phyloP scores from a whole-genome alignment of 2,329 filamentous ascomycete species.

The Chrysoporthe austroafricana region DNA sequence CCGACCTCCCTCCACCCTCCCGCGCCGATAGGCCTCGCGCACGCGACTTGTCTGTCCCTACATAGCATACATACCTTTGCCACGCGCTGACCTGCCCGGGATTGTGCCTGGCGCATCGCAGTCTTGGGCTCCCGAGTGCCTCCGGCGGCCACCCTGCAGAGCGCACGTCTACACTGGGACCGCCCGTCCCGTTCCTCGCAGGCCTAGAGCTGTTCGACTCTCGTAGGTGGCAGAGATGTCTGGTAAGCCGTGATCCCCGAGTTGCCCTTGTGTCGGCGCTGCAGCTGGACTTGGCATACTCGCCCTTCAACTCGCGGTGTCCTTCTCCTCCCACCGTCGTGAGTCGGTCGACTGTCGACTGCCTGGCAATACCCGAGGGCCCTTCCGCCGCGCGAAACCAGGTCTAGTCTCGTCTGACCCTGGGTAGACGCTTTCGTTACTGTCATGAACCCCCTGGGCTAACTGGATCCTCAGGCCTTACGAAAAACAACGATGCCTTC shows the following conservation, averaged over 20 bases:
- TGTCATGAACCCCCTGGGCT: background rate
- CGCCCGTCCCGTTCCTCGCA: background rate
- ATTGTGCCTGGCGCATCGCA: conserved; percentile 9
- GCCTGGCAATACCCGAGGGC: background rate
- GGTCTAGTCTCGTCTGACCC: background rate
- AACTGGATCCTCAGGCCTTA: conserved; percentile 4
- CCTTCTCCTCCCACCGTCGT: background rate
- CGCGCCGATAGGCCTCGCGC: background rate
- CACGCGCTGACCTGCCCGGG: background rate
- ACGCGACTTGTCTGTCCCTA: background rate
- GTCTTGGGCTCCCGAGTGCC: conserved; percentile 5
- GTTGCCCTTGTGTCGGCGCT: background rate
- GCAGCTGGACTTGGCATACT: background rate
- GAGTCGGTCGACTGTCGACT: background rate
- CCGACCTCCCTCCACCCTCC: background rate
- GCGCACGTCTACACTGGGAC: background rate
- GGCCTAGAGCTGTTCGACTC: background rate
- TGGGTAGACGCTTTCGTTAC: background rate
- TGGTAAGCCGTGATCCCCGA: background rate
- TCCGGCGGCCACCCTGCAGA: conserved; percentile 1
- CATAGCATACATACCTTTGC: background rate
- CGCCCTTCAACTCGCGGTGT: too few relatives aligned
- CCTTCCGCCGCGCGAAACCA: background rate
- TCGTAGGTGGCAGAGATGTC: conserved; percentile 14
- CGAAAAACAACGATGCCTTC: conserved; percentile 28